These are phyloP conservation scores for Aurinia saxatilis DNA, from an alignment of 345 rosid species.

Conservation along the genomic window DNA sequence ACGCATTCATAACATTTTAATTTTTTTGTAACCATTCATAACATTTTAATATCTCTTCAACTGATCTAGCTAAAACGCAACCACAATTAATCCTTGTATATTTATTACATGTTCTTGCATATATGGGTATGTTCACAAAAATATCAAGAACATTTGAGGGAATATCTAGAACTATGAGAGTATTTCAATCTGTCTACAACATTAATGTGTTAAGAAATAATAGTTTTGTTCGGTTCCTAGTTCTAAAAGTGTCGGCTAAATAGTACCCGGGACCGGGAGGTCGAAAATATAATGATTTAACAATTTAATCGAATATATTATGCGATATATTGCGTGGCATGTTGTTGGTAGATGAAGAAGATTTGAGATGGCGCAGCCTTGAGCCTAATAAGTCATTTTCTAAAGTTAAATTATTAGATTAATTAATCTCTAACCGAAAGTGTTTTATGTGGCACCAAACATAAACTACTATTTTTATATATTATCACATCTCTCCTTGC, in stretches of 20 bases:
- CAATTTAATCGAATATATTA: not conserved
- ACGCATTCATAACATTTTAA: too few species aligned
- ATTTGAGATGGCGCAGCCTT: constrained; percentile 21
- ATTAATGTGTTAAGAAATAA: not conserved
- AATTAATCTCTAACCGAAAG: constrained; percentile 25
- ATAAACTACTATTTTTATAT: not conserved
- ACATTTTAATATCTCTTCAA: too few species aligned
- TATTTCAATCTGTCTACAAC: not conserved
- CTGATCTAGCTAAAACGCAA: too few species aligned
- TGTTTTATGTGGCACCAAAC: constrained; percentile 19
- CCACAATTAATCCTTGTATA: not conserved
- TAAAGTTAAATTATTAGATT: not conserved
- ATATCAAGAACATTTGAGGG: not conserved
- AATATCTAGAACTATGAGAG: not conserved
- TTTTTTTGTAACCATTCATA: too few species aligned
- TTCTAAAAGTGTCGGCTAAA: constrained; percentile 15
- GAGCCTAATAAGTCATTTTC: constrained; percentile 9
- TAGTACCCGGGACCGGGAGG: constrained; percentile 11
- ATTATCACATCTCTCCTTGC: constrained; percentile 9
- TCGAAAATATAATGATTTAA: not conserved
- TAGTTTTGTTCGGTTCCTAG: not conserved
- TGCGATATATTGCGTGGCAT: constrained; percentile 19
- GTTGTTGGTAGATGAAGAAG: constrained; percentile 18
- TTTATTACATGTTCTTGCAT: not conserved
- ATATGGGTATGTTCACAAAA: not conserved